These are phyloP conservation scores for Colletotrichum sp. DNA, from an alignment of 2,329 filamentous ascomycete species.

Conservation along the genomic window DNA sequence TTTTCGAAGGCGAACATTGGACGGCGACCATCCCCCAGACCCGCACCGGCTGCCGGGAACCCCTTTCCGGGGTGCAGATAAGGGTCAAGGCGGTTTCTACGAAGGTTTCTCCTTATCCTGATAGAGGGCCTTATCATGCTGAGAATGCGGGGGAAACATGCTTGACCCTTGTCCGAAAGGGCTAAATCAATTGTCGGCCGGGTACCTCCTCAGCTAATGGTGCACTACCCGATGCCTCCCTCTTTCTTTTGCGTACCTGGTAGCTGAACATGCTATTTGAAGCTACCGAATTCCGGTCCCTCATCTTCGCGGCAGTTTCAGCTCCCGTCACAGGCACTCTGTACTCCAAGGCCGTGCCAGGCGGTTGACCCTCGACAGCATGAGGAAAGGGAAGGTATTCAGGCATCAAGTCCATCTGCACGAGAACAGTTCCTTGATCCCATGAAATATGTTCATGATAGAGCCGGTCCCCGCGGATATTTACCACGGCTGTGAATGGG, in stretches of 20 bases:
- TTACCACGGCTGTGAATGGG: conserved; percentile 66
- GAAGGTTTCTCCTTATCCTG: background rate
- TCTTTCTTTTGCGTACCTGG: background rate
- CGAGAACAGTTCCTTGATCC: conserved; percentile 68
- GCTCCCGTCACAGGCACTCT: conserved; percentile 32
- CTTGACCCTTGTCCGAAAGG: background rate
- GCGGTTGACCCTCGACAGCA: background rate
- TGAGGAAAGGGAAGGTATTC: conserved; percentile 66
- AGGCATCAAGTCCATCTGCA: conserved; percentile 59
- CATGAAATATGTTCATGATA: conserved; percentile 72
- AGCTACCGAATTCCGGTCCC: conserved; percentile 27
- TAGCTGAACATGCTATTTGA: conserved; percentile 33
- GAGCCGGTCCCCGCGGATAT: conserved; percentile 60
- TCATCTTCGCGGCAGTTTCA: conserved; percentile 34
- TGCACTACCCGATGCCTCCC: background rate
- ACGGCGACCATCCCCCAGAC: background rate
- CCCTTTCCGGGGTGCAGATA: background rate
- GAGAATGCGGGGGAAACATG: background rate
- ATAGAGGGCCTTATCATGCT: background rate
- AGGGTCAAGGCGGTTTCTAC: background rate
- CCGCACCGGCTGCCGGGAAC: background rate
- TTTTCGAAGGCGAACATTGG: background rate
- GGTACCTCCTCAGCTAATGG: background rate
- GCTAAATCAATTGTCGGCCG: background rate
- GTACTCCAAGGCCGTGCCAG: conserved; percentile 25